Percentiles rank a stretch among this genome's conserved stretches.
phyloP scores from a whole-genome alignment of 257 asterid genomes.

The Solanum bulbocastanum region DNA sequence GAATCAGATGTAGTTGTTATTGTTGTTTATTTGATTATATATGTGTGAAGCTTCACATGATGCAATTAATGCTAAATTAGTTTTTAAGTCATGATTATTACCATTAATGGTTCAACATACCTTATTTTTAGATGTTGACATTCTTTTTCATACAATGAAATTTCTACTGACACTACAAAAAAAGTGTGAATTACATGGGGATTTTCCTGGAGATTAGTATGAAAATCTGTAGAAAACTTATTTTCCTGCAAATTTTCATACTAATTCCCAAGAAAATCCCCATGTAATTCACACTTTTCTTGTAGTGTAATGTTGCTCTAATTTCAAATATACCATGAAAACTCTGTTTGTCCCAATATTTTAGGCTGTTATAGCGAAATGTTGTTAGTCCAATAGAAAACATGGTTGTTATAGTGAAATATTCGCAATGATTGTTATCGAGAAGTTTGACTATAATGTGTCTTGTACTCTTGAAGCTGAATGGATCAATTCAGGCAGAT shows the following conservation, averaged over 20 bases:
- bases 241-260: no score
- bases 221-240: no score
- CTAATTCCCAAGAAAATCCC: no score
- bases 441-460: neutral
- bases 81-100: neutral
- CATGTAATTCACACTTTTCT: no score
- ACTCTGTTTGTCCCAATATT: neutral
- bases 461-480: neutral
- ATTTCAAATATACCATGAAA: neutral
- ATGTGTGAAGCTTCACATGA: neutral
- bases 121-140: neutral
- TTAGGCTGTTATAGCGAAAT: neutral
- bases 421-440: neutral
- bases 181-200: no score
- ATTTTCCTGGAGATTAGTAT: no score
- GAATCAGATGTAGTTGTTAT: neutral
- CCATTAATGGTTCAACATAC: neutral
- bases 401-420: neutral
- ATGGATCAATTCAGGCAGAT: constrained; percentile 88
- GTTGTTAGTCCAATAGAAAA: neutral
- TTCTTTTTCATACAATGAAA: neutral
- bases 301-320: neutral
- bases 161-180: neutral
- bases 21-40: neutral
- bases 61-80: neutral